Conservation (phyloP, 2,329 filamentous ascomycete species). For the Neonectria faginata region DNA sequence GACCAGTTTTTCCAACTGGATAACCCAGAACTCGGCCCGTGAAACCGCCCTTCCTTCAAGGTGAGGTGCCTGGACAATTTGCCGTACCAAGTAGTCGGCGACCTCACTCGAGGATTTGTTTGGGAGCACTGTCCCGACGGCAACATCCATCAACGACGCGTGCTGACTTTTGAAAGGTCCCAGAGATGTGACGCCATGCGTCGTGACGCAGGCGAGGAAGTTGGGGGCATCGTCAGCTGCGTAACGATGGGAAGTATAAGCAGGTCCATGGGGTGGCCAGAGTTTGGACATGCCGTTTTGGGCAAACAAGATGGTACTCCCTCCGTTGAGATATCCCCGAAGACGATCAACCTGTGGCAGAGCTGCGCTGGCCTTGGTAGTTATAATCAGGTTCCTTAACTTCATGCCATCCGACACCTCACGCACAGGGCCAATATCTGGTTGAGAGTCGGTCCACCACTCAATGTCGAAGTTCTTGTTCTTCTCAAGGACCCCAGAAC, state of each 20-base stretch:
- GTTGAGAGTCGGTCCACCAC: constrained; percentile 63
- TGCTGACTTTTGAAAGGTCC: constrained; percentile 65
- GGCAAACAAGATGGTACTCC: constrained; percentile 82
- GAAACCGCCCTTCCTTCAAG: constrained; percentile 57
- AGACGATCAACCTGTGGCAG: constrained; percentile 71
- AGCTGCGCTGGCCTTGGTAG: constrained; percentile 79
- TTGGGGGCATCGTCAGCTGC: constrained; percentile 62
- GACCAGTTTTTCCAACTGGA: constrained; percentile 89
- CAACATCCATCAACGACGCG: constrained; percentile 61
- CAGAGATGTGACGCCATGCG: constrained; percentile 66
- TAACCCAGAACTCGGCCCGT: constrained; percentile 60
- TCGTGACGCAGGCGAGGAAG: constrained; percentile 76
- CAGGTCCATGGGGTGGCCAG: constrained; percentile 64
- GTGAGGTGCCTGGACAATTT: constrained; percentile 57
- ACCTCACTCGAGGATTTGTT: constrained; percentile 35
- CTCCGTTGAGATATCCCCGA: constrained; percentile 68
- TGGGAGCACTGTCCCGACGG: constrained; percentile 59
- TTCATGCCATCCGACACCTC: constrained; percentile 54
- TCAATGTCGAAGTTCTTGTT: constrained; percentile 61
- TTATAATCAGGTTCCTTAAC: constrained; percentile 81
- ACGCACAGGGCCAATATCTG: constrained; percentile 50
- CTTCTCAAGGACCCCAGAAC: constrained; percentile 47
- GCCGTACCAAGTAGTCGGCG: constrained; percentile 54
- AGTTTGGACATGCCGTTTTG: constrained; percentile 88
- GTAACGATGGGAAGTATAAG: constrained; percentile 58